phyloP scores from a whole-genome alignment of 768 basidiomycete species.

The Tulasnella sp. region DNA sequence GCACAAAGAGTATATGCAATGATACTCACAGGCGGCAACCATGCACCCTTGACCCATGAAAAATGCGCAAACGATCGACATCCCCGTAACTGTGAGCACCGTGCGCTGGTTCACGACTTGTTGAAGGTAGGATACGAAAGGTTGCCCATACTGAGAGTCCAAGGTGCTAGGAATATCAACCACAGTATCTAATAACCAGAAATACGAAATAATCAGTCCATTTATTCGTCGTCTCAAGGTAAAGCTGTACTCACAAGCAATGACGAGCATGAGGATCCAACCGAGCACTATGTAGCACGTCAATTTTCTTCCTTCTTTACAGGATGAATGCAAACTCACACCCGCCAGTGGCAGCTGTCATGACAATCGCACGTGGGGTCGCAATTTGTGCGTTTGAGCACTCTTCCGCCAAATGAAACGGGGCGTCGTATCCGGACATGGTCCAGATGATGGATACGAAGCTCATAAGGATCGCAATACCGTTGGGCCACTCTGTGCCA shows the following conservation, averaged over 20 bases:
- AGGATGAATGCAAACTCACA: neutral
- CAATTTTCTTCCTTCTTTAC: neutral
- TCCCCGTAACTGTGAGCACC: too few relatives aligned
- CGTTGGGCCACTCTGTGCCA: slow-evolving; percentile 4
- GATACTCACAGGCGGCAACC: neutral
- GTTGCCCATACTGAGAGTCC: neutral
- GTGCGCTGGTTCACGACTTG: neutral
- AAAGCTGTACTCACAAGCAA: slow-evolving; percentile 5
- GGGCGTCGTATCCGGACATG: slow-evolving; percentile 18
- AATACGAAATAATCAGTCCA: neutral
- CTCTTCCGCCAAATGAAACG: slow-evolving; percentile 18
- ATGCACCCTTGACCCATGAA: slow-evolving; percentile 13
- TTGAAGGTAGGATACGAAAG: neutral
- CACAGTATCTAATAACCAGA: too few relatives aligned
- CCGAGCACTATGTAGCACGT: neutral
- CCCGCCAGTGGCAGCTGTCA: slow-evolving; percentile 15
- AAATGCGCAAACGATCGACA: neutral
- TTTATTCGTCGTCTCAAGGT: neutral
- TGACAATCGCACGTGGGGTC: slow-evolving; percentile 14
- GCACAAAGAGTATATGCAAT: neutral
- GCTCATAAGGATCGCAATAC: slow-evolving; percentile 15
- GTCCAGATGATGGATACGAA: slow-evolving; percentile 17
- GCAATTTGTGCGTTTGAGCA: slow-evolving; percentile 17
- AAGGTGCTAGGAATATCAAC: too few relatives aligned
- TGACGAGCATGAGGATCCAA: slow-evolving; percentile 15